Conservation (phyloP, 176 grass and related monocot genomes). For the Raddia guianensis region DNA sequence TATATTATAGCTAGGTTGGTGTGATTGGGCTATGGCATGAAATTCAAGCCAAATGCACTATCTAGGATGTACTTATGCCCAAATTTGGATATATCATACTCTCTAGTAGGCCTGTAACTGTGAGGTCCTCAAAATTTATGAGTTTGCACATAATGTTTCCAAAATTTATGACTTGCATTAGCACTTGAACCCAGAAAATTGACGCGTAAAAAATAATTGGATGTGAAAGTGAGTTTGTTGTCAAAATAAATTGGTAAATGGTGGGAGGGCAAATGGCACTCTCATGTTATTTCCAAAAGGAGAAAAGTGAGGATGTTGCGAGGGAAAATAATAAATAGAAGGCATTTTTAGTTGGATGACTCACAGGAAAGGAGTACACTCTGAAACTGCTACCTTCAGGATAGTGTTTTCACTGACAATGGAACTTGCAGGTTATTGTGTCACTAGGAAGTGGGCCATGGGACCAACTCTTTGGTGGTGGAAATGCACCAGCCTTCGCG, state of each 20-base stretch:
- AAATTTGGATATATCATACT: background rate
- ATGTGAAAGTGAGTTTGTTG: background rate
- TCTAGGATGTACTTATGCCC: background rate
- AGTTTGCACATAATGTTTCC: background rate
- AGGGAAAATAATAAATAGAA: background rate
- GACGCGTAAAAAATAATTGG: background rate
- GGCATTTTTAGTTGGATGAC: background rate
- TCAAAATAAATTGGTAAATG: background rate
- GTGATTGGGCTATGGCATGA: background rate
- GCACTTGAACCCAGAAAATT: background rate
- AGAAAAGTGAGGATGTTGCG: background rate
- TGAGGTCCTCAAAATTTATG: background rate
- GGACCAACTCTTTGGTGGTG: constrained; percentile 84
- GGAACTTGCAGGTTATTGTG: constrained; percentile 62
- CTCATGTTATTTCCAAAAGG: background rate
- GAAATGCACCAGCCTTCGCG: constrained; percentile 76
- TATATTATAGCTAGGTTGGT: background rate
- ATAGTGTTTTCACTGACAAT: constrained; percentile 19
- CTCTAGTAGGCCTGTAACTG: background rate
- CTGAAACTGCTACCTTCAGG: background rate
- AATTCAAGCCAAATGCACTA: background rate
- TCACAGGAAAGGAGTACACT: background rate
- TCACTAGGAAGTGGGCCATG: constrained; percentile 79
- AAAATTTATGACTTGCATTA: background rate
- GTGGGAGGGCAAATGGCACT: background rate